phyloP scores from a whole-genome alignment of 805 yeast species.

The Kodamaea laetipori region DNA sequence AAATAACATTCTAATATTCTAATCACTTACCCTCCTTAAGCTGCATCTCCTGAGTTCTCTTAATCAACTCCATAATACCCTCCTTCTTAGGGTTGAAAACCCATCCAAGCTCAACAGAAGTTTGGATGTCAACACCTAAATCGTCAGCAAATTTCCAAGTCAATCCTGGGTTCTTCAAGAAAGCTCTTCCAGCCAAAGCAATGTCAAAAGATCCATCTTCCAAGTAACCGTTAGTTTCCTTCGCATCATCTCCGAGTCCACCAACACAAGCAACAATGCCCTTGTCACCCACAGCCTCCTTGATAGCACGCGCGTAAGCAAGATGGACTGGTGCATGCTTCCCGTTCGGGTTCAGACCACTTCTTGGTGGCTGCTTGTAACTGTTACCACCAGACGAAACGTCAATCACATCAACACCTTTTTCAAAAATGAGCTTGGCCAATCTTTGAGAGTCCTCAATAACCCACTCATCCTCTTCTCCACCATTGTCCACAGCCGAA shows the following conservation, averaged over 20 bases:
- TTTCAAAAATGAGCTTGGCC: constrained; percentile 39
- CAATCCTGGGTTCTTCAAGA: constrained; percentile 52
- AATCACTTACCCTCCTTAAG: constrained; percentile 3
- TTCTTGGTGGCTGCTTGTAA: constrained; percentile 30
- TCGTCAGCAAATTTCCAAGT: constrained; percentile 54
- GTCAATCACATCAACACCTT: constrained; percentile 55
- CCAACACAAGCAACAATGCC: constrained; percentile 52
- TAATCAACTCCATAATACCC: constrained; percentile 21
- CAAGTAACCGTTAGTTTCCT: constrained; percentile 40
- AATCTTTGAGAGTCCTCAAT: constrained; percentile 47
- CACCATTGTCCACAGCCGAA: constrained; percentile 45
- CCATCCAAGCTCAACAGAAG: constrained; percentile 31
- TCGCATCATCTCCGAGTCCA: constrained; percentile 33
- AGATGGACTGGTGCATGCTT: constrained; percentile 35
- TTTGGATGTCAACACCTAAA: constrained; percentile 42
- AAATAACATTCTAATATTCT: too few species aligned
- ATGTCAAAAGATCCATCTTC: constrained; percentile 50
- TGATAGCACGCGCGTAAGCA: constrained; percentile 43
- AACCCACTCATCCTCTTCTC: constrained; percentile 43
- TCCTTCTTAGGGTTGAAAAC: constrained; percentile 22
- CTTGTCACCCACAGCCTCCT: constrained; percentile 46
- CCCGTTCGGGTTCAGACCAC: constrained; percentile 3
- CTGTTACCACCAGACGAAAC: constrained; percentile 56
- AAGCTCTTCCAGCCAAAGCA: constrained; percentile 47
- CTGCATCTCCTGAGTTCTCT: constrained; percentile 17